Percentiles rank a stretch among this genome's conserved stretches.
Evolutionary conservation across 345 rosid genomes (phyloP).

Genomic region (Camelina sativa): DNA sequence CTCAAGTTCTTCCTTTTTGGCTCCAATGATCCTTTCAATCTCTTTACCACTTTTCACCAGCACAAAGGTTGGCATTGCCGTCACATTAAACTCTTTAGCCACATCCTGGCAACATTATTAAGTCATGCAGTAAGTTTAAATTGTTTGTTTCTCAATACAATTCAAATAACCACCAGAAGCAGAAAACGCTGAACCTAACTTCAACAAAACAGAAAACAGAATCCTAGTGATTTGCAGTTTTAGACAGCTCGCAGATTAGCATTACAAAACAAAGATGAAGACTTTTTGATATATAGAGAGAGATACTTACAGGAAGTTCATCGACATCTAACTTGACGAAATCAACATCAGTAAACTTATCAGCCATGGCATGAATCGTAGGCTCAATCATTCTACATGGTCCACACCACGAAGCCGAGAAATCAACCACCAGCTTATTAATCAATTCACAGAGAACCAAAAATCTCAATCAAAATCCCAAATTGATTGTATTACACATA

Average conservation of each 20-base stretch:
- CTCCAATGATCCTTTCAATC: slow-evolving; percentile 71
- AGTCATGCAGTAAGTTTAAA: not conserved
- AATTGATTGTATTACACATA: not conserved
- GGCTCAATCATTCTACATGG: slow-evolving; percentile 84
- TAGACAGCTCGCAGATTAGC: not conserved
- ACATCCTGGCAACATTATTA: slow-evolving; percentile 54
- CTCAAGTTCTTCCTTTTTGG: slow-evolving; percentile 62
- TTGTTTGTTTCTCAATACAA: not conserved
- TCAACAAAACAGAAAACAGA: not conserved
- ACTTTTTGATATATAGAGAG: not conserved
- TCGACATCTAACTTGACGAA: slow-evolving; percentile 93
- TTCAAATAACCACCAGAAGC: not conserved
- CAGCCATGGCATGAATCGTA: slow-evolving; percentile 52
- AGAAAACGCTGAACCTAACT: not conserved
- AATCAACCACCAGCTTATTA: slow-evolving; percentile 70
- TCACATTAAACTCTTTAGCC: slow-evolving; percentile 69
- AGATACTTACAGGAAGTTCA: slow-evolving; percentile 63
- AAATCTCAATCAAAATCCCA: not conserved
- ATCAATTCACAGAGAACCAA: not conserved
- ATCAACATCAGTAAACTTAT: slow-evolving; percentile 54
- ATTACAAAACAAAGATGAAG: no score
- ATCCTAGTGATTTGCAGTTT: not conserved
- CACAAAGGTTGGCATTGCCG: slow-evolving; percentile 93
- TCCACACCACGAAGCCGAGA: slow-evolving; percentile 88
- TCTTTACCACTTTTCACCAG: slow-evolving; percentile 78